Conservation (phyloP, 768 basidiomycete genomes). For the Suillus ampliporus region DNA sequence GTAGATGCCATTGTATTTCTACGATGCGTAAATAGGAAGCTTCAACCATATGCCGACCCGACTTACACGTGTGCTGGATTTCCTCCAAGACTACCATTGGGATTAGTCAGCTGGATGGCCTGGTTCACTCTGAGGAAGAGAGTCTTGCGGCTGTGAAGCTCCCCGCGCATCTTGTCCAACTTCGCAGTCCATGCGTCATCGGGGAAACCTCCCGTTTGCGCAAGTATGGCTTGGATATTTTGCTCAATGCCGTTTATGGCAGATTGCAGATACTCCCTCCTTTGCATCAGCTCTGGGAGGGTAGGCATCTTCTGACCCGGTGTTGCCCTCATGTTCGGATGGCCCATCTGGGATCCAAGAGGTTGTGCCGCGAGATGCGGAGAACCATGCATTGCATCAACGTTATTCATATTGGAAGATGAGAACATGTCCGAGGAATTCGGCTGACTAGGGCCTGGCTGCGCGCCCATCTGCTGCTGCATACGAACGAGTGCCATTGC, state of each 20-base stretch:
- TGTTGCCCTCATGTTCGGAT: constrained; percentile 25
- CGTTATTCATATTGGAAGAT: constrained; percentile 46
- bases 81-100: constrained; percentile 25
- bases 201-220: constrained; percentile 15
- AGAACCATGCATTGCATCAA: constrained; percentile 55
- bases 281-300: constrained; percentile 30
- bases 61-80: constrained; percentile 43
- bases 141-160: constrained; percentile 44
- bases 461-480: constrained; percentile 39
- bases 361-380: constrained; percentile 44
- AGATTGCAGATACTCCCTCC: constrained; percentile 22
- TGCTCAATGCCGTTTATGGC: constrained; percentile 12
- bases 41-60: background rate
- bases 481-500: constrained; percentile 44
- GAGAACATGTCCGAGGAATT: constrained; percentile 53
- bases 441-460: constrained; percentile 44
- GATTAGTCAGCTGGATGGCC: constrained; percentile 30
- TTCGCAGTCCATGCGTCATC: constrained; percentile 25
- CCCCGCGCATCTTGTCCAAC: constrained; percentile 24
- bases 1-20: constrained; percentile 25
- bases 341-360: constrained; percentile 23
- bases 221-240: constrained; percentile 11
- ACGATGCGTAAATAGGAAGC: constrained; percentile 14
- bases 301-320: constrained; percentile 23
- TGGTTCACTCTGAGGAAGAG: constrained; percentile 41